These are phyloP conservation scores for Protomyces arabidopsidicola DNA, from an alignment of 1,139 yeast species.

Conservation along the genomic window DNA sequence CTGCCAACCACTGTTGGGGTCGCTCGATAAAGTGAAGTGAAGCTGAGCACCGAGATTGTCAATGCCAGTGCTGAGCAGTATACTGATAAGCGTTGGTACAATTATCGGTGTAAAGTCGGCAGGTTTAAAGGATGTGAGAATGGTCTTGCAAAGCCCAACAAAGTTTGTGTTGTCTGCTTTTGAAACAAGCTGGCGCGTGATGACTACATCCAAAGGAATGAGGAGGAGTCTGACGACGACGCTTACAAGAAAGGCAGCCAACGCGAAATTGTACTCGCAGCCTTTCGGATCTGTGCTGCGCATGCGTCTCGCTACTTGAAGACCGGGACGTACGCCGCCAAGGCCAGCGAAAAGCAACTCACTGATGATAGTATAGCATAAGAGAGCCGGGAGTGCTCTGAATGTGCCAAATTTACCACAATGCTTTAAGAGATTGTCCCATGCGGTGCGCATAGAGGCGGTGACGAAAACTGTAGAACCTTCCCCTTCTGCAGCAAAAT, in stretches of 20 bases:
- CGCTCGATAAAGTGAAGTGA: not conserved
- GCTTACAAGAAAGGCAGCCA: not conserved
- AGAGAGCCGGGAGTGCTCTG: slow-evolving; percentile 9
- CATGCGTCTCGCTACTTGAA: not conserved
- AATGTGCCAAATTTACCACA: not conserved
- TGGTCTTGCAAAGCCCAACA: not conserved
- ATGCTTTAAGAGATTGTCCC: not conserved
- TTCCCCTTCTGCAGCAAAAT: not conserved
- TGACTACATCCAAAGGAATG: slow-evolving; percentile 18
- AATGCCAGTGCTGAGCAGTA: not conserved
- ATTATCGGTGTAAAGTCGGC: slow-evolving; percentile 7
- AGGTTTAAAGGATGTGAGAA: not conserved
- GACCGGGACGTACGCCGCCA: slow-evolving; percentile 10
- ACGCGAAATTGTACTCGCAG: not conserved
- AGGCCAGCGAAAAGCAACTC: not conserved
- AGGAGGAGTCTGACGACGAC: not conserved
- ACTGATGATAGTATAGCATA: not conserved
- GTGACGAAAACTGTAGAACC: not conserved
- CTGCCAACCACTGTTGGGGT: not conserved
- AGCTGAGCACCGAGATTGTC: not conserved
- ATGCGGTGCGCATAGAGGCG: slow-evolving; percentile 5
- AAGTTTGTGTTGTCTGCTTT: slow-evolving; percentile 1
- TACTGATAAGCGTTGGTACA: not conserved
- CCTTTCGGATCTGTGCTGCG: slow-evolving; percentile 3
- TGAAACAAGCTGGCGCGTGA: slow-evolving; percentile 10